Evolutionary conservation across 768 basidiomycete genomes (phyloP).

Genomic region (Boletus huronensis): DNA sequence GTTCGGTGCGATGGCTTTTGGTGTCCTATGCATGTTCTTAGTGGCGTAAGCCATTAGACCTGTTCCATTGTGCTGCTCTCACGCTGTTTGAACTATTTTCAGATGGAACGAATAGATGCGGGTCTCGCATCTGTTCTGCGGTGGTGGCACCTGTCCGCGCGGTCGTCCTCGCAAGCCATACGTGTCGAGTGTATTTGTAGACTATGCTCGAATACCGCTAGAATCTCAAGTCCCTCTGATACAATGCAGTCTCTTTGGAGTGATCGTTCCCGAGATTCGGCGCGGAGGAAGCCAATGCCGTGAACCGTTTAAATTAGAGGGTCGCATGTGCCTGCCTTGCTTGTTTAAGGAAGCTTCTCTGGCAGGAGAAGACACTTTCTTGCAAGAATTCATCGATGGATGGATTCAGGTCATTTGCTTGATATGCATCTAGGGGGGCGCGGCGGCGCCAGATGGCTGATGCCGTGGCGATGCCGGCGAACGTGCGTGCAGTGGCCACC

Average conservation of each 20-base stretch:
- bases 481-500: constrained; percentile 35
- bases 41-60: constrained; percentile 68
- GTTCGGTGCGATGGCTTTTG: constrained; percentile 91
- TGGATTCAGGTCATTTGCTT: constrained; percentile 28
- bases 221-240: neutral
- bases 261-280: constrained; percentile 11
- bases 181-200: constrained; percentile 5
- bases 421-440: constrained; percentile 18
- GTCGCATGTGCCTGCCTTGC: constrained; percentile 12
- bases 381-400: constrained; percentile 12
- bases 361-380: neutral
- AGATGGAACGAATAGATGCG: constrained; percentile 76
- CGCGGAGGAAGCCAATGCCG: constrained; percentile 17
- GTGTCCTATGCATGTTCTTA: constrained; percentile 87
- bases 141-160: constrained; percentile 1
- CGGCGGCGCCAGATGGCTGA: constrained; percentile 6
- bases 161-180: neutral
- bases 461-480: constrained; percentile 33
- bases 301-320: constrained; percentile 28
- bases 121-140: constrained; percentile 7
- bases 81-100: constrained; percentile 19
- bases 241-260: neutral
- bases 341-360: constrained; percentile 7
- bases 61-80: constrained; percentile 16
- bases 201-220: neutral